Conservation (phyloP, 2,329 filamentous ascomycete species). For the Purpureocillium lavendulum region DNA sequence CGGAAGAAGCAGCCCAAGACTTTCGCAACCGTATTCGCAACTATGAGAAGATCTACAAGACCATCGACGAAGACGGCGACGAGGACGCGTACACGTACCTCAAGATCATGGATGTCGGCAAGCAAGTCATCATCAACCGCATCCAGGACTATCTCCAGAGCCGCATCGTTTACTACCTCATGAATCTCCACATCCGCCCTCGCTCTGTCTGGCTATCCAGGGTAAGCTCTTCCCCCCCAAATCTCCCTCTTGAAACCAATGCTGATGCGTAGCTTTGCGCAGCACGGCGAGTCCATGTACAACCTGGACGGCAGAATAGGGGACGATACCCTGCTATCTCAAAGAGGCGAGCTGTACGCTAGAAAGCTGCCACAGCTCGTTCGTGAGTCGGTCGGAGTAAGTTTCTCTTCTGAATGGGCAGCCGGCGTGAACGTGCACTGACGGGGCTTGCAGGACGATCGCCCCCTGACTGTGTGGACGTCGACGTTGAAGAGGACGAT, state of each 20-base stretch:
- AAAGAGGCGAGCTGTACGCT: constrained; percentile 81
- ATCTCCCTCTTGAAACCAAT: not conserved
- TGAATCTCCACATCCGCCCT: constrained; percentile 96
- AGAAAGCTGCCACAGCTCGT: constrained; percentile 77
- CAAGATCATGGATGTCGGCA: constrained; percentile 94
- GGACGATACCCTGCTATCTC: constrained; percentile 80
- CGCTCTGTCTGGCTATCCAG: constrained; percentile 94
- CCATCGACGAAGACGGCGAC: constrained; percentile 71
- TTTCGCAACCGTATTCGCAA: constrained; percentile 92
- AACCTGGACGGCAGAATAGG: constrained; percentile 89
- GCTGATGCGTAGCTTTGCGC: constrained; percentile 1
- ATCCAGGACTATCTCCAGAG: constrained; percentile 96
- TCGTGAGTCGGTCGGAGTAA: constrained; percentile 75
- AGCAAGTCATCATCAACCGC: constrained; percentile 94
- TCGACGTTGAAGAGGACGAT: constrained; percentile 72
- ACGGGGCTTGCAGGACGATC: constrained; percentile 40
- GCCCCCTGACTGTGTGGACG: constrained; percentile 54
- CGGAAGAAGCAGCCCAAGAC: constrained; percentile 80
- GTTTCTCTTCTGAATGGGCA: constrained; percentile 18
- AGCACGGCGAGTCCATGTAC: constrained; percentile 93
- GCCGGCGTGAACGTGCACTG: not conserved
- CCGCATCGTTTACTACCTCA: constrained; percentile 93
- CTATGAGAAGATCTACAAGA: constrained; percentile 95
- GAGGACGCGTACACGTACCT: constrained; percentile 88
- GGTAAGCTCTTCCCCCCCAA: constrained; percentile 37